Evolutionary conservation across 2,329 filamentous ascomycete genomes (phyloP).

Genomic region (Talaromyces sp.): DNA sequence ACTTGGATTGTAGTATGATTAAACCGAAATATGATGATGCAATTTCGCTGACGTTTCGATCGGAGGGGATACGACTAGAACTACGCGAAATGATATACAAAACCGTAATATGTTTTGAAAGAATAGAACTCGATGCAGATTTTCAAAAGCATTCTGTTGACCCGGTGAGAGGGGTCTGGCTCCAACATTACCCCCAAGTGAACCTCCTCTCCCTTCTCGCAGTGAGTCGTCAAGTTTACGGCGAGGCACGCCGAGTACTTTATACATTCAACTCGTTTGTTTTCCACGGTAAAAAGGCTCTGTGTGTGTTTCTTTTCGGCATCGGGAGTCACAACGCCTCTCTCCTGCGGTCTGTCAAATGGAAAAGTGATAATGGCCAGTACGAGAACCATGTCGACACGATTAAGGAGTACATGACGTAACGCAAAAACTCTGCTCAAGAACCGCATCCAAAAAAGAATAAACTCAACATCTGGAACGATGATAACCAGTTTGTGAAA

Average conservation of each 20-base stretch:
- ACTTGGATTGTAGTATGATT: too few relatives aligned
- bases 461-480: too few relatives aligned
- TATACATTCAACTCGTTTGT: constrained; percentile 4
- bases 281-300: background rate
- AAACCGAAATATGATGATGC: too few relatives aligned
- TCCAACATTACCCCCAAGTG: constrained; percentile 1
- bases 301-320: constrained; percentile 2
- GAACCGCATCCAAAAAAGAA: too few relatives aligned
- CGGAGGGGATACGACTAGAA: background rate
- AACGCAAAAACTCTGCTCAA: too few relatives aligned
- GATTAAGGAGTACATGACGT: too few relatives aligned
- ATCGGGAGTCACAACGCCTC: constrained; percentile 2
- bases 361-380: background rate
- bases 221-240: constrained; percentile 5
- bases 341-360: background rate
- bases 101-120: background rate
- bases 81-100: constrained; percentile 2
- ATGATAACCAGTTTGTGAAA: too few relatives aligned
- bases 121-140: background rate
- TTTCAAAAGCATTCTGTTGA: too few relatives aligned
- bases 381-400: too few relatives aligned
- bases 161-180: background rate
- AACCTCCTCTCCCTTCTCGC: constrained; percentile 3
- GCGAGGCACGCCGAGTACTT: constrained; percentile 7
- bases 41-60: background rate